Conservation (phyloP, 345 rosid genomes). For the Salix viminalis region DNA sequence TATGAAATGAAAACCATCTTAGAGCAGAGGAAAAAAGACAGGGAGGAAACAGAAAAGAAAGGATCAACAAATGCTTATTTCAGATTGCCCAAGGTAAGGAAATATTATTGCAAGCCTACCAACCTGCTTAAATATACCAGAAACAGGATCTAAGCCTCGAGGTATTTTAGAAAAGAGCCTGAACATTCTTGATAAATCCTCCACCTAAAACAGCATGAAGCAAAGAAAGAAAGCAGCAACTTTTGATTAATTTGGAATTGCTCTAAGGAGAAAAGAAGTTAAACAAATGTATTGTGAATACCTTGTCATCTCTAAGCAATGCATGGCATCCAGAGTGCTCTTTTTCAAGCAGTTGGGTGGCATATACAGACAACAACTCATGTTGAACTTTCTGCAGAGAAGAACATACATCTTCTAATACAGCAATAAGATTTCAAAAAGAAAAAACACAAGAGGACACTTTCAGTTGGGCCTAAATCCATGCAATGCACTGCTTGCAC, state of each 20-base stretch:
- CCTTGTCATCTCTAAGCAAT: slow-evolving; percentile 38
- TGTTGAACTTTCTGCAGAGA: slow-evolving; percentile 33
- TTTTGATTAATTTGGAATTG: neutral
- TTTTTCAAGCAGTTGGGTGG: slow-evolving; percentile 36
- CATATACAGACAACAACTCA: slow-evolving; percentile 27
- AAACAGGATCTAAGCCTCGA: slow-evolving; percentile 35
- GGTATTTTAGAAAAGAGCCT: slow-evolving; percentile 31
- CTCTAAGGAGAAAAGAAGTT: neutral
- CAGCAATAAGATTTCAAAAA: neutral
- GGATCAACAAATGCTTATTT: neutral
- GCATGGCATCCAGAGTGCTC: slow-evolving; percentile 41
- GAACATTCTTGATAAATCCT: slow-evolving; percentile 39
- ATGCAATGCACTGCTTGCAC: neutral
- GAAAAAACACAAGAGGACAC: neutral
- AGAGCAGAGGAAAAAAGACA: neutral
- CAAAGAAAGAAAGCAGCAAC: neutral
- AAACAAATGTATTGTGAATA: neutral
- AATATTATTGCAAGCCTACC: neutral
- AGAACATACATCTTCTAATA: neutral
- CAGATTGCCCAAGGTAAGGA: neutral
- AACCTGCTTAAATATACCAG: slow-evolving; percentile 37
- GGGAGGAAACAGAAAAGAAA: neutral
- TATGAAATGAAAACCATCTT: neutral
- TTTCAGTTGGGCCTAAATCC: neutral
- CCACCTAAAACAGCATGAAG: slow-evolving; percentile 23